Evolutionary conservation across 352 stramenopile species (phyloP).

Genomic region (Blastocystis hominis): DNA sequence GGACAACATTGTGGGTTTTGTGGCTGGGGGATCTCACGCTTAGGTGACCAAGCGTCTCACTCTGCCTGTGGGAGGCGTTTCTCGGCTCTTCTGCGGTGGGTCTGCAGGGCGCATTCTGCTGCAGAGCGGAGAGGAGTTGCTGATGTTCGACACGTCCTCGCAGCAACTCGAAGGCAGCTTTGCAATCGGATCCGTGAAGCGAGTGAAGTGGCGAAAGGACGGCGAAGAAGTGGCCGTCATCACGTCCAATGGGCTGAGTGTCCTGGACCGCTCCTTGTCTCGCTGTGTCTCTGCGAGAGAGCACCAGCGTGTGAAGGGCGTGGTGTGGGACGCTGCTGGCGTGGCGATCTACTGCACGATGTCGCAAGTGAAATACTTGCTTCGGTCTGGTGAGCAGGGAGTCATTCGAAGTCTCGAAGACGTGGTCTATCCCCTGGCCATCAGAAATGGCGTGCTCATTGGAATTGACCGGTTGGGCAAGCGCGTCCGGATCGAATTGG

Average conservation of each 20-base stretch:
- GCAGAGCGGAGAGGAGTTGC: conserved; percentile 86
- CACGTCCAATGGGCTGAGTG: conserved; percentile 74
- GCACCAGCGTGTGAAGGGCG: conserved; percentile 86
- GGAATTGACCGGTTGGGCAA: conserved; percentile 87
- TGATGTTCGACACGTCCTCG: conserved; percentile 93
- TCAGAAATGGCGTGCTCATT: conserved; percentile 83
- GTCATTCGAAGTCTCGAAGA: conserved; percentile 94
- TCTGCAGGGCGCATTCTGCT: conserved; percentile 87
- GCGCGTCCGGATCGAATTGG: conserved; percentile 84
- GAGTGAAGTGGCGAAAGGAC: conserved; percentile 89
- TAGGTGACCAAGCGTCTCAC: conserved; percentile 82
- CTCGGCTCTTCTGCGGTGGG: conserved; percentile 81
- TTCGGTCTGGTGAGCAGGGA: conserved; percentile 80
- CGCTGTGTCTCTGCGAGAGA: conserved; percentile 74
- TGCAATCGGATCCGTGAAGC: conserved; percentile 88
- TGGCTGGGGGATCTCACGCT: background rate
- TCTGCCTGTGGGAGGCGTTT: conserved; percentile 63
- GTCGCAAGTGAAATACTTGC: conserved; percentile 82
- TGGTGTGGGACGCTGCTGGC: conserved; percentile 80
- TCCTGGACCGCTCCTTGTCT: background rate
- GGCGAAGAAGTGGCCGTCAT: conserved; percentile 88
- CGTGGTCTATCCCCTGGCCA: conserved; percentile 87
- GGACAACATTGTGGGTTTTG: conserved; percentile 20
- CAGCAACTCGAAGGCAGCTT: conserved; percentile 86
- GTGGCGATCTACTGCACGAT: conserved; percentile 96